Evolutionary conservation across 352 stramenopile genomes (phyloP).

Genomic region (Phytophthora colocasiae): DNA sequence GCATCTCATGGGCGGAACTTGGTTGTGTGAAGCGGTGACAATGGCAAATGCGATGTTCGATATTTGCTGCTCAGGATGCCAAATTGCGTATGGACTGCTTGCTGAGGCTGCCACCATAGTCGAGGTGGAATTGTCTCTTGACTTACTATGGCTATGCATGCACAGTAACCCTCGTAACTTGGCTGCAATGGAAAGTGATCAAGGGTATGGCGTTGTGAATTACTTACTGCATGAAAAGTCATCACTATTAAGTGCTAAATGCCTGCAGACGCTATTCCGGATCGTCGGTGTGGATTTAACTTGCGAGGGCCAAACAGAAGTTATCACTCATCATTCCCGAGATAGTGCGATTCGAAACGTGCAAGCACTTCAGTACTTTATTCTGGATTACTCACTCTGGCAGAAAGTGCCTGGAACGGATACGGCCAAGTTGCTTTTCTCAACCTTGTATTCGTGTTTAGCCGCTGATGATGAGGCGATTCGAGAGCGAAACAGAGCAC

Average conservation of each 20-base stretch:
- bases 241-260: slow-evolving; percentile 41
- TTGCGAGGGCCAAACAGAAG: slow-evolving; percentile 8
- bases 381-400: slow-evolving; percentile 79
- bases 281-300: slow-evolving; percentile 64
- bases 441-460: slow-evolving; percentile 67
- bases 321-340: slow-evolving; percentile 7
- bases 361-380: slow-evolving; percentile 72
- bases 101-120: slow-evolving; percentile 43
- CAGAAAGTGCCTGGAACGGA: slow-evolving; percentile 40
- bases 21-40: slow-evolving; percentile 29
- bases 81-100: slow-evolving; percentile 63
- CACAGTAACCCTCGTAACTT: slow-evolving; percentile 51
- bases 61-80: slow-evolving; percentile 55
- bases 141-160: slow-evolving; percentile 48
- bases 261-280: slow-evolving; percentile 52
- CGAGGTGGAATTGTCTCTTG: slow-evolving; percentile 59
- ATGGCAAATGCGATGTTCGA: slow-evolving; percentile 53
- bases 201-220: slow-evolving; percentile 78
- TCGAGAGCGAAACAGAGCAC: slow-evolving; percentile 61
- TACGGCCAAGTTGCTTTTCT: slow-evolving; percentile 66
- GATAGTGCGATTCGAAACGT: slow-evolving; percentile 69
- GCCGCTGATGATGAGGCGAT: slow-evolving; percentile 50
- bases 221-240: slow-evolving; percentile 70
- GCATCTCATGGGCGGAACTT: slow-evolving; percentile 62
- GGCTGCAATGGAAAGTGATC: slow-evolving; percentile 69